A percentile compares a stretch with the other conserved stretches of the same genome.
Conservation (phyloP, 202 grass and related monocot genomes). For the Carex arenaria region DNA sequence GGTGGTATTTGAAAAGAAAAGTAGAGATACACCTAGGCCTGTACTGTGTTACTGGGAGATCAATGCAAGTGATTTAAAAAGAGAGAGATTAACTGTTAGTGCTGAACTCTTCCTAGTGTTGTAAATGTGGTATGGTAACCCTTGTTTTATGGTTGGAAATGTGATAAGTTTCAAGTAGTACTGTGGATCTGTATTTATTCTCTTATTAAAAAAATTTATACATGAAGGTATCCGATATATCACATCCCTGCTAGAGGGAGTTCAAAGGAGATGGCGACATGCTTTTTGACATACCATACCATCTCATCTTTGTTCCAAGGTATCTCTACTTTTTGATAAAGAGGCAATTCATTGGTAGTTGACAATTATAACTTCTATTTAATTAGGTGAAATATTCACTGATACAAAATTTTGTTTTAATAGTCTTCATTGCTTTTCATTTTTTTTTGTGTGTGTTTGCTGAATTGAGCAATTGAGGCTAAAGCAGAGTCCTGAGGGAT, state of each 20-base stretch:
- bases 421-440: not conserved
- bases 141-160: not conserved
- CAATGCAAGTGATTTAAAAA: not conserved
- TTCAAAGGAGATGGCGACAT: slow-evolving; percentile 43
- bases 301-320: slow-evolving; percentile 78
- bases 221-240: slow-evolving; percentile 70
- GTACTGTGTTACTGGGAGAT: not conserved
- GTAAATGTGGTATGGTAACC: not conserved
- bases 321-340: not conserved
- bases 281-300: slow-evolving; percentile 80
- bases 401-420: not conserved
- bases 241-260: slow-evolving; percentile 53
- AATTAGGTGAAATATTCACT: not conserved
- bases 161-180: not conserved
- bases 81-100: not conserved
- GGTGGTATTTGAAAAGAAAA: not conserved
- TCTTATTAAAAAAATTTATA: not conserved
- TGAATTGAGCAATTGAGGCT: not conserved
- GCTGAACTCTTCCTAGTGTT: not conserved
- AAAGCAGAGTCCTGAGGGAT: not conserved
- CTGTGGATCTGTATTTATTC: not conserved
- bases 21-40: not conserved
- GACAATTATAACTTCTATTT: not conserved
- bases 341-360: not conserved
- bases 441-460: not conserved